Conservation (phyloP, 2,329 filamentous ascomycete species). For the Xylaria sp. region DNA sequence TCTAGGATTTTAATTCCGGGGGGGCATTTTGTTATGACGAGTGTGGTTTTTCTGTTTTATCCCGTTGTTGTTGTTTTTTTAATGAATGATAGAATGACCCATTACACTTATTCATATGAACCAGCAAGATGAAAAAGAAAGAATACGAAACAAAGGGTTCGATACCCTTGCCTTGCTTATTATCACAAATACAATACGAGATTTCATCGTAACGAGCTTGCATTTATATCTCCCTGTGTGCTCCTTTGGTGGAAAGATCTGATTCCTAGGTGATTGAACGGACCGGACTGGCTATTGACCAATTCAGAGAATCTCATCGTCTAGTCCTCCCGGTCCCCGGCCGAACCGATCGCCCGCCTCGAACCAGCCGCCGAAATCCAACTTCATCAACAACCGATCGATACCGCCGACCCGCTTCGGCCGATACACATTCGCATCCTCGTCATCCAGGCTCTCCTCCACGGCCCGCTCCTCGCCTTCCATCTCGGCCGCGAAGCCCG, state of each 20-base stretch:
- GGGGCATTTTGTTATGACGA: no score
- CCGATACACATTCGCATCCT: slow-evolving; percentile 45
- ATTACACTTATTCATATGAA: no score
- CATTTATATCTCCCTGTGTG: not conserved
- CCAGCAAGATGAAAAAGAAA: no score
- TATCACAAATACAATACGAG: not conserved
- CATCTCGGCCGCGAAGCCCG: slow-evolving; percentile 18
- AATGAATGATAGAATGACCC: no score
- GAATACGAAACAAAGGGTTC: not conserved
- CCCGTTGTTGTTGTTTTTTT: no score
- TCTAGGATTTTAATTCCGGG: no score
- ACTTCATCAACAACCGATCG: slow-evolving; percentile 83
- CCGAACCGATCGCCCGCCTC: slow-evolving; percentile 16
- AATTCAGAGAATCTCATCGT: slow-evolving; percentile 1
- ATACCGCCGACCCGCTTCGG: slow-evolving; percentile 72
- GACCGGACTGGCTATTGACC: not conserved
- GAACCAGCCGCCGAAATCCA: slow-evolving; percentile 65
- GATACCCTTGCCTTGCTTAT: not conserved
- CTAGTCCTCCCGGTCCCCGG: not conserved
- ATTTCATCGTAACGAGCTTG: no score
- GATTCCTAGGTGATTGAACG: not conserved
- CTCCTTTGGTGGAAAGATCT: not conserved
- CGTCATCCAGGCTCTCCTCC: slow-evolving; percentile 21
- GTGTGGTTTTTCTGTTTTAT: no score
- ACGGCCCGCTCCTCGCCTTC: slow-evolving; percentile 18